A percentile compares a stretch with the other conserved stretches of the same genome.
phyloP scores from a whole-genome alignment of 768 basidiomycete genomes.

The Pleurotus djamor region DNA sequence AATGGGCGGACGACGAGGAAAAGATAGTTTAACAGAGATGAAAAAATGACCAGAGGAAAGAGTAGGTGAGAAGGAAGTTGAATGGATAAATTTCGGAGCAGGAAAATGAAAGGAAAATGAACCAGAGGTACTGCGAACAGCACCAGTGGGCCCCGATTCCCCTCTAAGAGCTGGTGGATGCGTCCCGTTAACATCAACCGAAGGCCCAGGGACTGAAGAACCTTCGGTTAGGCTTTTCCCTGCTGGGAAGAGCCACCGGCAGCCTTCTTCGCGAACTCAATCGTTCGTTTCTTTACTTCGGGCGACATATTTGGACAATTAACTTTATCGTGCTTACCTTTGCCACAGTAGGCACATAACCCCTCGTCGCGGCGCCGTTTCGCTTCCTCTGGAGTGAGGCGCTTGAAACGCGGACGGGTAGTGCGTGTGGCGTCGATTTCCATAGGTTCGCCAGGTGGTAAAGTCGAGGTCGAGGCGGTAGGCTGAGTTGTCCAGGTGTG shows the following conservation, averaged over 20 bases:
- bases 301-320: conserved; percentile 12
- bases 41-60: conserved; percentile 22
- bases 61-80: too few relatives aligned
- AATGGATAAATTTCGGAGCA: conserved; percentile 4
- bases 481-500: conserved; percentile 11
- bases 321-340: conserved; percentile 15
- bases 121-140: conserved; percentile 6
- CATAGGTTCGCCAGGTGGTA: conserved; percentile 22
- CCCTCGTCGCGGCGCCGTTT: conserved; percentile 16
- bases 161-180: not conserved
- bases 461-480: conserved; percentile 6
- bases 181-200: conserved; percentile 12
- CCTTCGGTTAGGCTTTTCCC: conserved; percentile 23
- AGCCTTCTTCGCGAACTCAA: not conserved
- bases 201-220: conserved; percentile 15
- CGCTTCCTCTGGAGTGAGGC: conserved; percentile 24
- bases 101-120: conserved; percentile 1
- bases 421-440: conserved; percentile 24
- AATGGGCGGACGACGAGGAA: conserved; percentile 18
- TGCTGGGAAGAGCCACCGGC: not conserved
- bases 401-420: conserved; percentile 9
- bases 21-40: conserved; percentile 14
- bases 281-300: not conserved
- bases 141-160: conserved; percentile 6
- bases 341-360: conserved; percentile 34